phyloP scores from a whole-genome alignment of 257 asterid species.

The Fraxinus anomala region DNA sequence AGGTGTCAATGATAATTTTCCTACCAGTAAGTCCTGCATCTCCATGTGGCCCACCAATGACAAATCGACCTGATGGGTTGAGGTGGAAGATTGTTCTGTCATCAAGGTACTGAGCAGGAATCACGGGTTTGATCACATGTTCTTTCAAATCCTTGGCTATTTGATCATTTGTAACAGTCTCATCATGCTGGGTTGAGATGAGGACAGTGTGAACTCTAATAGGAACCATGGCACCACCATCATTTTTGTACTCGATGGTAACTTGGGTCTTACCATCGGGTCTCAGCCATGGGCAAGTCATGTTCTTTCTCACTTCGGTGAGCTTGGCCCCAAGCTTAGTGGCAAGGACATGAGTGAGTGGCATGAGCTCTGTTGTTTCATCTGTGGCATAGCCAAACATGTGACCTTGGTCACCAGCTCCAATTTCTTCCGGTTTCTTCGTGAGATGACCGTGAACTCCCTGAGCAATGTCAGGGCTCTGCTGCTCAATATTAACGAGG shows the following conservation, averaged over 20 bases:
- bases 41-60: slow-evolving; percentile 4
- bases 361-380: slow-evolving; percentile 12
- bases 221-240: slow-evolving; percentile 9
- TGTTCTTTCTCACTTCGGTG: slow-evolving; percentile 3
- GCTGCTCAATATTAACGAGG: slow-evolving; percentile 5
- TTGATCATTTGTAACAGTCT: slow-evolving; percentile 13
- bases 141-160: slow-evolving; percentile 17
- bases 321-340: slow-evolving; percentile 9
- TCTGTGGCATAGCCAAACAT: slow-evolving; percentile 10
- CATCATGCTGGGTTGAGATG: slow-evolving; percentile 20
- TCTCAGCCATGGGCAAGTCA: slow-evolving; percentile 9
- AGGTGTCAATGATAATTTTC: slow-evolving; percentile 2
- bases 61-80: not conserved
- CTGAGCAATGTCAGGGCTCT: slow-evolving; percentile 11
- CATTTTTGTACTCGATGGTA: slow-evolving; percentile 6
- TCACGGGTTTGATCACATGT: slow-evolving; percentile 3
- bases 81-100: slow-evolving; percentile 6
- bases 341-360: slow-evolving; percentile 13
- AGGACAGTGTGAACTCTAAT: slow-evolving; percentile 9
- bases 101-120: not conserved
- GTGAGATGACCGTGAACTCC: slow-evolving; percentile 10
- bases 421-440: slow-evolving; percentile 3
- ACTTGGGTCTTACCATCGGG: slow-evolving; percentile 18
- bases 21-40: slow-evolving; percentile 6
- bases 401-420: slow-evolving; percentile 11